Base-by-base conservation (phyloP, 2,329 filamentous ascomycete genomes). In the Colletotrichum noveboracense region DNA sequence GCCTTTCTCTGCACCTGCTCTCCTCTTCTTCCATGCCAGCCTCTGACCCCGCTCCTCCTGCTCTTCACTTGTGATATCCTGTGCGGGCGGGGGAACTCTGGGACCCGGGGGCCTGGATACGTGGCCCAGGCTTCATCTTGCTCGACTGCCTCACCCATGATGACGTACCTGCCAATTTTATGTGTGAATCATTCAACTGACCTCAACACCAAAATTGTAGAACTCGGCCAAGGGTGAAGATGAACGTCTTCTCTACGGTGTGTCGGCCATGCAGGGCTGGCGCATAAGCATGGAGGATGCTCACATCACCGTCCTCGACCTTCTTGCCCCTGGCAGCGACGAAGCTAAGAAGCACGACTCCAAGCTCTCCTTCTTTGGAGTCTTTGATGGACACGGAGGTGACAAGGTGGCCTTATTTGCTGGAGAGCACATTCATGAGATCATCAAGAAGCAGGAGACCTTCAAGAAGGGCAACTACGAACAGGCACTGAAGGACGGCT, bases 201-300 rank as follows among this genome's bases (percentile, higher is more conserved):
- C 66, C 38, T 75, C 70, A 36, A 61, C 70, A 77, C 60, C 52
- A 74, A 77, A 48, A 76, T 62, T 79, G 74, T 84, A 98, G 97
- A 90, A 93, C 87, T 99, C 97, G 82, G 93, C 94, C 85, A 93
- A 93, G 84, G 96, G 96, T 87, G 93, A 95, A 88, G 96, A 98
- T 94, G 96, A 98, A 79, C 93, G 95, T 84, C 93, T 98, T 84
- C 87, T 97, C 84, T 99, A 95, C 86, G 97, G 97, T 83, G 93
- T 98, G 79, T 99, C 97, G 79, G 96, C 96, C 87, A 99, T 99
- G 97, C 97, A 99, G 88, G 97, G 97, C 89, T 99, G 97, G 97
- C 94, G 97, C 88, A 98, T 99, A 88, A 98, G 95, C 89, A 99
- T 99, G 97, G 97, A 99, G 86, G 97, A 99, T 85, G 93, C 97